These are phyloP conservation scores for Conticribra weissflogii DNA, from an alignment of 108 stramenopile species.

Conservation along the genomic window DNA sequence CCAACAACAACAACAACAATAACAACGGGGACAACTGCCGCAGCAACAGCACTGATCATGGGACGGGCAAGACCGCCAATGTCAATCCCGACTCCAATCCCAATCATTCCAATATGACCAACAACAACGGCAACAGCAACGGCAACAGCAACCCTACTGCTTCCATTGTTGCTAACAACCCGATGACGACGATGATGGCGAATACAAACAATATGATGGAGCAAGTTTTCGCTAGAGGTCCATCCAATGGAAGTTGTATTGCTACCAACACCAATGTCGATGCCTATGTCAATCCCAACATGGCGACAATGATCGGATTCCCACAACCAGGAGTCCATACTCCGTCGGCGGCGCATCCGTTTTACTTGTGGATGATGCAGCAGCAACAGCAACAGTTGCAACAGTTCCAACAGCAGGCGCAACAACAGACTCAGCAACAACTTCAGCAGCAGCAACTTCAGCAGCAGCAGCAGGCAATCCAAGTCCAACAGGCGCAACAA, in stretches of 20 bases:
- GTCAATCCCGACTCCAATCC: no score
- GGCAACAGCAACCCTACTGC: slow-evolving; percentile 18
- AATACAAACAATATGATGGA: no score
- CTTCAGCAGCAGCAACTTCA: slow-evolving; percentile 1
- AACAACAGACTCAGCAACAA: slow-evolving; percentile 20
- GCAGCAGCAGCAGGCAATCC: slow-evolving; percentile 1
- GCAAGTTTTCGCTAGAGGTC: no score
- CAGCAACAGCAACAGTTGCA: slow-evolving; percentile 36
- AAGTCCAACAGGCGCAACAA: slow-evolving; percentile 12
- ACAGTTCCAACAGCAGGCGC: slow-evolving; percentile 17
- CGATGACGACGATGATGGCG: no score
- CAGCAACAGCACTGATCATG: no score
- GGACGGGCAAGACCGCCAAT: no score
- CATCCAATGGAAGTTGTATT: slow-evolving; percentile 4
- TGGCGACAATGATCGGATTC: no score
- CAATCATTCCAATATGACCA: no score
- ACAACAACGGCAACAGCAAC: slow-evolving; percentile 11
- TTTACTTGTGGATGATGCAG: slow-evolving; percentile 37
- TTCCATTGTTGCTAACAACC: no score
- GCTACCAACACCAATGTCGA: background rate
- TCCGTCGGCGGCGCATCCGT: slow-evolving; percentile 22
- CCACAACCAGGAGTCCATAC: background rate
- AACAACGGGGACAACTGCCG: no score
- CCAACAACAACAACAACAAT: no score
- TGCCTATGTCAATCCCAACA: background rate